Percentiles rank a stretch among this genome's conserved stretches.
Conservation (phyloP, 1,284 basidiomycete species). For the Ganoderma lucidum region DNA sequence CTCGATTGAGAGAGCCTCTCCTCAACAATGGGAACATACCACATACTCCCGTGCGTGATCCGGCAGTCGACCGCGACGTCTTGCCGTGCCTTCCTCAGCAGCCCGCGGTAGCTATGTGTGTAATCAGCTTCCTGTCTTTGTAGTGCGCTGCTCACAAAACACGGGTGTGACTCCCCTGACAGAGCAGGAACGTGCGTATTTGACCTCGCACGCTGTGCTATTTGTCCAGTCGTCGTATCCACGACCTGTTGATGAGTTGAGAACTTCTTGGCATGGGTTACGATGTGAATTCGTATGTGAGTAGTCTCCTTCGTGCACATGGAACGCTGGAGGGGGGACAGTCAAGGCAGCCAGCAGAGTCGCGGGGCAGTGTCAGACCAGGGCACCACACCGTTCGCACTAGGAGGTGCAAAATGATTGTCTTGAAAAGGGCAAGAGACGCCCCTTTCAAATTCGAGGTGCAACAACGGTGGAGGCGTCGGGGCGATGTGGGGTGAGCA, state of each 20-base stretch:
- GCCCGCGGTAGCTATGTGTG: constrained; percentile 11
- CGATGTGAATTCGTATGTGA: not conserved
- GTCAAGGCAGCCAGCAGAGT: not conserved
- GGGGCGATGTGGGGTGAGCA: not conserved
- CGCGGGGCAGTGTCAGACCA: not conserved
- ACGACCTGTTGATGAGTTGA: not conserved
- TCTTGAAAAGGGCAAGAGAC: not conserved
- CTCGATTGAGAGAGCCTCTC: constrained; percentile 16
- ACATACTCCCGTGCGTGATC: not conserved
- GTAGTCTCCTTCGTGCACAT: not conserved
- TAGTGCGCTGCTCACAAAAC: constrained; percentile 12
- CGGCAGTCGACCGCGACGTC: not conserved
- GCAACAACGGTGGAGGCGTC: not conserved
- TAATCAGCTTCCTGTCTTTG: constrained; percentile 4
- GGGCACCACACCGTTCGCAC: no score
- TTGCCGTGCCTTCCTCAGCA: not conserved
- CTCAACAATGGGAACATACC: constrained; percentile 2
- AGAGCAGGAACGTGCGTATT: constrained; percentile 14
- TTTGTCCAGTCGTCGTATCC: not conserved
- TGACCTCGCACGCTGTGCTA: not conserved
- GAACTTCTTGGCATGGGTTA: not conserved
- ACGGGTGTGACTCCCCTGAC: constrained; percentile 18
- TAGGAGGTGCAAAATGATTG: no score
- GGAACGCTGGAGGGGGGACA: not conserved
- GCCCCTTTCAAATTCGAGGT: not conserved